phyloP scores from a whole-genome alignment of 306 rosid species.

The Prunus davidiana region DNA sequence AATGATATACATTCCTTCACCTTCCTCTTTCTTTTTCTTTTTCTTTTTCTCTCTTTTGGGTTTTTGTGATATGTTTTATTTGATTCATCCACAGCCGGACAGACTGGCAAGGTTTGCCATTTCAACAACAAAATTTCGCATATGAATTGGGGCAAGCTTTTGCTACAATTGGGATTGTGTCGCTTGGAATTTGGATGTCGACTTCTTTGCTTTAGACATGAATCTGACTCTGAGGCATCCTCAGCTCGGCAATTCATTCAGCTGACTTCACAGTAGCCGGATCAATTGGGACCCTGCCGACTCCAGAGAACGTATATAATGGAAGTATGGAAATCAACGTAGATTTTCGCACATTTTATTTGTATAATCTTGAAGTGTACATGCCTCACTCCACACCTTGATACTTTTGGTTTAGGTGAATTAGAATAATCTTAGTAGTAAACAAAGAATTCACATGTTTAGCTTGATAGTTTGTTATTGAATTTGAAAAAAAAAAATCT shows the following conservation, averaged over 20 bases:
- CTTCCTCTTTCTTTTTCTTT: background rate
- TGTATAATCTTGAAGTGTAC: constrained; percentile 41
- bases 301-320: constrained; percentile 38
- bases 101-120: constrained; percentile 58
- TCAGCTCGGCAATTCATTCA: too few species aligned
- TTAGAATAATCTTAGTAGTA: constrained; percentile 3
- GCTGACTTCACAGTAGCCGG: too few species aligned
- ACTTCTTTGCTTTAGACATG: constrained; percentile 52
- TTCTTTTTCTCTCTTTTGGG: background rate
- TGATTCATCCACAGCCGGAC: constrained; percentile 45
- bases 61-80: background rate
- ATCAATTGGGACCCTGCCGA: too few species aligned
- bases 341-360: constrained; percentile 29
- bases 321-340: constrained; percentile 20
- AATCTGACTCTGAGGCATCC: constrained; percentile 36
- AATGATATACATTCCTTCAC: background rate
- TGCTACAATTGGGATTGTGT: constrained; percentile 69
- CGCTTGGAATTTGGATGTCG: constrained; percentile 73
- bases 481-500: background rate
- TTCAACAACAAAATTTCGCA: constrained; percentile 44
- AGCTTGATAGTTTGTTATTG: background rate
- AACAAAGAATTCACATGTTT: background rate
- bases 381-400: constrained; percentile 30
- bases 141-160: constrained; percentile 71
- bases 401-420: constrained; percentile 38